phyloP scores from a whole-genome alignment of 441 rosid genomes.

The Croton laevigatus region DNA sequence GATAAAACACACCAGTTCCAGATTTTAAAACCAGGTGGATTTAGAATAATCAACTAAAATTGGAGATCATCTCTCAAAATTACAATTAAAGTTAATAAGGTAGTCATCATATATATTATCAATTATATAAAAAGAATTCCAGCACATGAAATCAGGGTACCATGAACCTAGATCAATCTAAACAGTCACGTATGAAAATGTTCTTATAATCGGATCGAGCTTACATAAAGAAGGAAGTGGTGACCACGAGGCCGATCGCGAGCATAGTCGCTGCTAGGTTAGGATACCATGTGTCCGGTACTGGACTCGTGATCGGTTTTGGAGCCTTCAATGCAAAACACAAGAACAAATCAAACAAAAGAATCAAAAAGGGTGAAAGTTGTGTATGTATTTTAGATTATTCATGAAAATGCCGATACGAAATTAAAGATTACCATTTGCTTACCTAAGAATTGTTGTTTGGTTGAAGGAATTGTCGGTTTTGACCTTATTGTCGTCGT shows the following conservation, averaged over 20 bases:
- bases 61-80: not conserved
- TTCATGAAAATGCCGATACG: not conserved
- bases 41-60: not conserved
- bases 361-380: not conserved
- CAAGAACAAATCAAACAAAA: not conserved
- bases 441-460: too few species aligned
- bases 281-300: slow-evolving; percentile 73
- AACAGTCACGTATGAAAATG: not conserved
- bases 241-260: too few species aligned
- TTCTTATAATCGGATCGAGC: slow-evolving; percentile 25
- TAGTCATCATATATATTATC: not conserved
- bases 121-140: not conserved
- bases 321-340: slow-evolving; percentile 42
- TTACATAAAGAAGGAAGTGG: slow-evolving; percentile 94
- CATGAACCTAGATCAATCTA: slow-evolving; percentile 13
- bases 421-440: not conserved
- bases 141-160: not conserved
- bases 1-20: not conserved
- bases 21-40: not conserved
- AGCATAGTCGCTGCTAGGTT: slow-evolving; percentile 62
- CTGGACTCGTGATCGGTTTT: slow-evolving; percentile 75
- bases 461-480: too few species aligned
- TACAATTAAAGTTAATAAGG: not conserved
- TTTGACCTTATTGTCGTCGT: too few species aligned
- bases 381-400: not conserved